Base-by-base conservation (phyloP, 2,329 filamentous ascomycete genomes). In the Parastagonospora nodorum region DNA sequence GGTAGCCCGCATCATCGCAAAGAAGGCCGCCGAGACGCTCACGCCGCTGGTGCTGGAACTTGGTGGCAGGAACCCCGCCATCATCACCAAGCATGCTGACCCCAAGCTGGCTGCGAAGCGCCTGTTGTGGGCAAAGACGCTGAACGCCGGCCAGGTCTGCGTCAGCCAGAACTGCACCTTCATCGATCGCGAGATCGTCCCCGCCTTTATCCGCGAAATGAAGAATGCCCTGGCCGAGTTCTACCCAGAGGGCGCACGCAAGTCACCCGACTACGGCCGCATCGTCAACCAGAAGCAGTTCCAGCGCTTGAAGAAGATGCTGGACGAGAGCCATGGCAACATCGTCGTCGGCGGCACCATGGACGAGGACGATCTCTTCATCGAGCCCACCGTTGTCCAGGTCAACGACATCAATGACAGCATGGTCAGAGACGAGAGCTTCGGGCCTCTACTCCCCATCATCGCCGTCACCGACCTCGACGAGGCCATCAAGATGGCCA, bases 81-180 rank as follows among this genome's bases (percentile, higher is more conserved):
- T 97, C 68, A 80, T 97, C 68, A 94, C 92, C 53, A 90, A 88
- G 73, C 85, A 90, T 62, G 88, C 91, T 38, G 85, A 97, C 74
- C 78, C 92, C 44, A 81, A 85, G 58, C 79, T 97, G 42, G 92
- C 93, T 1, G 93, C 94, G 5, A 84, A 89, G 51, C 84, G 94
- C 31, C 80, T 97, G 46, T 78, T 96, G 40, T 99, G 92, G 92
- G 89, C 88, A 42, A 99, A 97, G 82, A 82, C 84, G 4, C 72
- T 91, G 54, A 94, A 94, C 71, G 88, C 89, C 4, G 94, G 94
- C 19, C 94, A 99, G 76, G 82, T 97, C 58, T 99, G 94, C 74
- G 84, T 97, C 57, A 90, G 88, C 24, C 92, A 97, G 68, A 97
- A 97, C 79, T 97, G 96, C 75, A 87, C 90, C 45, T 81, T 97